Evolutionary conservation across 306 rosid genomes (phyloP), one percentile per base, ranked within the genome.

Genomic region (Dicorynia guianensis): DNA sequence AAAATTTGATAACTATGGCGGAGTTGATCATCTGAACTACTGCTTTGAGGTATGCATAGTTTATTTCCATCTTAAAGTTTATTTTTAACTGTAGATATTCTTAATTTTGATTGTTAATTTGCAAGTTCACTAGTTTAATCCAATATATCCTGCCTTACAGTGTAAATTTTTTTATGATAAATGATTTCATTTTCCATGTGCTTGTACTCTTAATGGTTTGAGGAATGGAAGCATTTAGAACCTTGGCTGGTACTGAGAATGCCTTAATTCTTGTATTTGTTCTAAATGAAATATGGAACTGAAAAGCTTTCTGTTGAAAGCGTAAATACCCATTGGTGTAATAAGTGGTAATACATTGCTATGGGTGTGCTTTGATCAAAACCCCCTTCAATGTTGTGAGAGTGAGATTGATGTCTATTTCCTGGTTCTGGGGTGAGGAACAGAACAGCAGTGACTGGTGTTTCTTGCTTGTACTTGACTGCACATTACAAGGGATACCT

Each of bases 11-110:
- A 76, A 87, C 72, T 86, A 77, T 76, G 99, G 96, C 56, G 99
- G 97, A 80, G 89, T 95, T 71, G 96, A 95, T 3, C 99, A 95
- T 86, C 91, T 95, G 62, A 83, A 76, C 43, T 95, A 92, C 75
- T 95, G 99, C 79, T 95, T 95, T 80, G 88, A 92, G 97, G 99
- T 95, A 92, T 58, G 33, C 5, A 55, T 14, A 78, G 38, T 65
- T 67, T 78, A 74, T 80, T 62, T 78, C 71, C 69, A 59, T 67
- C 80, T 67, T 67, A 9, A 67, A 70, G 65, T 80, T 83, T 78
- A 66, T 66, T 33, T 33, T 35, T 55, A 50, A 56, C 44, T 3
- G 39, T 46, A 53, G 61, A 74, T 67, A 39, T 72, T 65, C 47
- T 62, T 62, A 64, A 18, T 68, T 10, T 77, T 36, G 8, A 25